These are phyloP conservation scores for Amborella trichopoda DNA, from an alignment of 164 flowering plant genomes.

Conservation along the genomic window DNA sequence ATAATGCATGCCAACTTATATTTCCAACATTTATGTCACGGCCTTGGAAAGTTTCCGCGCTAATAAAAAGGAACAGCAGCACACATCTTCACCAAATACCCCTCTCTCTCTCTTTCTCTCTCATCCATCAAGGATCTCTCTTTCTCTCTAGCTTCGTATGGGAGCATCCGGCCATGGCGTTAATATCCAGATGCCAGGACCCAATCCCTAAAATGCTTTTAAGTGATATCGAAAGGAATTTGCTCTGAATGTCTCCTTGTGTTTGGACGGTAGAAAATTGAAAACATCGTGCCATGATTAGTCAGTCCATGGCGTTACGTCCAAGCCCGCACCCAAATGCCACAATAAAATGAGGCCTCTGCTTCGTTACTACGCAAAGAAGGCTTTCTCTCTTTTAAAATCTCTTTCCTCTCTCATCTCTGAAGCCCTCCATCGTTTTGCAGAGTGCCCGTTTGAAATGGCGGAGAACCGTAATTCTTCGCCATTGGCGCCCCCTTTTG, in stretches of 20 bases:
- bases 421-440: not conserved
- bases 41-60: too few relatives aligned
- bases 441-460: too few relatives aligned
- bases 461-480: too few relatives aligned
- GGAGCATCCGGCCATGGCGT: not conserved
- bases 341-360: too few relatives aligned
- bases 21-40: too few relatives aligned
- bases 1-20: too few relatives aligned
- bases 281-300: not conserved
- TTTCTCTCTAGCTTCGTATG: not conserved
- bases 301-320: not conserved
- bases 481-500: constrained; percentile 27
- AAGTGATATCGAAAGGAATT: not conserved
- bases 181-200: not conserved
- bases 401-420: not conserved
- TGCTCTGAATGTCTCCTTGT: not conserved
- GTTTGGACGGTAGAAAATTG: not conserved
- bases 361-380: not conserved
- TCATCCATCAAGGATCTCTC: not conserved
- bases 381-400: not conserved
- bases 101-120: not conserved
- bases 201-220: not conserved
- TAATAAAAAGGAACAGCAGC: not conserved
- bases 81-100: not conserved
- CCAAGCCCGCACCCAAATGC: too few relatives aligned